Evolutionary conservation across 2,329 filamentous ascomycete genomes (phyloP), one percentile per base, ranked within the genome.

Genomic region (Fusarium setosum): DNA sequence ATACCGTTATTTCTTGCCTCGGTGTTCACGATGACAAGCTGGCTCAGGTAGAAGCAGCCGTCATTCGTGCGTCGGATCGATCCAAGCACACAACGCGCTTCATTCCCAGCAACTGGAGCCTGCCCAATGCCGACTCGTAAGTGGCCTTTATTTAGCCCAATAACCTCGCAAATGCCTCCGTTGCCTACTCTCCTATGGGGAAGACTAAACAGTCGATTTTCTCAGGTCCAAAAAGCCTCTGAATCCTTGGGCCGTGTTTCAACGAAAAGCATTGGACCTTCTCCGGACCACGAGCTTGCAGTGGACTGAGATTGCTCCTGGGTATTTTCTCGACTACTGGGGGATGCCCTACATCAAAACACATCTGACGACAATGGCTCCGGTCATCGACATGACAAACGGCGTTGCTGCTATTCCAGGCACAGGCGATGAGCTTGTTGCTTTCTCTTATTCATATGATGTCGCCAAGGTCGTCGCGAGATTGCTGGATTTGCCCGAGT

Each of bases 1-100:
- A 45, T 15, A 31, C 42, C 12, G 24, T 45, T 20, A 45, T 45
- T 10, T 45, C 42, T 45, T 45, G 42, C 13, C 42, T 45, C 17
- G 42, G 42, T 32, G 17, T 45, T 12, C 40, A 61, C 17, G 35
- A 57, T 24, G 45, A 57, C n/a, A 40, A 34, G 5, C 6, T 57
- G 11, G 53, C 41, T 5, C n/a, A 26, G 12, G 26, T 57, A 1
- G 53, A 61, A 42, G 41, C 26, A 4, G 47, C 47, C 4, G 40
- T 48, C 4, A 49, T 61, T 20, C 53, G 38, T 17, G 58, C 58
- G 18, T 45, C 56, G 7, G 50, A 59, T 12, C 15, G 31, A 9
- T 50, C 56, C 32, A 51, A 40, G 11, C 12, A 44, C 9, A 62
- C 56, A n/a, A 59, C 35, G 21, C 50, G 59, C 29, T 62, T 62